phyloP scores from a whole-genome alignment of 139 green algal genomes.

The Chlamydomonas sp. region DNA sequence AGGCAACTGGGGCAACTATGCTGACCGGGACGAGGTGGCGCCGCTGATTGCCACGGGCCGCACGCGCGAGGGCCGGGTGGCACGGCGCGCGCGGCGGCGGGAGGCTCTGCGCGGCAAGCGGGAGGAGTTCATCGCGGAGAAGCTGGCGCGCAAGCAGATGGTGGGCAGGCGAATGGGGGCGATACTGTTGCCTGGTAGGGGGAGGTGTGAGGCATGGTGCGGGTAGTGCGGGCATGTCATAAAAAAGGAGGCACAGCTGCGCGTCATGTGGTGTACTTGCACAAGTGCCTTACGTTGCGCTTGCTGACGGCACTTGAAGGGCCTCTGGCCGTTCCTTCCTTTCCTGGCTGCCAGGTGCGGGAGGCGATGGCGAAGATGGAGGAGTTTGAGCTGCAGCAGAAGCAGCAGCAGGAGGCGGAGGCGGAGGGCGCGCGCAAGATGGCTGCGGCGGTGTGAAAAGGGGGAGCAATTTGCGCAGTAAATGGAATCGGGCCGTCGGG shows the following conservation, averaged over 20 bases:
- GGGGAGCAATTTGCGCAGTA: neutral
- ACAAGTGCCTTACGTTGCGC: no score
- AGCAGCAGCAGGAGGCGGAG: neutral
- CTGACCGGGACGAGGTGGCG: conserved; percentile 24
- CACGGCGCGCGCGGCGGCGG: conserved; percentile 39
- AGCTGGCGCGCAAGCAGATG: conserved; percentile 35
- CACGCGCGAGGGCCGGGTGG: conserved; percentile 47
- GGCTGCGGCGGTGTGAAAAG: neutral
- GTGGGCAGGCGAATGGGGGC: neutral
- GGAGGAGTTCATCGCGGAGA: conserved; percentile 24
- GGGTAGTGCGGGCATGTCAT: neutral
- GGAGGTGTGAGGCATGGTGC: neutral
- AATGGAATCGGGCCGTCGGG: no score
- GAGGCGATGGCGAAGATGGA: conserved; percentile 12
- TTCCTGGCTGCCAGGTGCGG: neutral
- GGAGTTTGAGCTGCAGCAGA: neutral
- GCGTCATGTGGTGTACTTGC: no score
- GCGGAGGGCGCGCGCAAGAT: neutral
- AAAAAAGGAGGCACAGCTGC: no score
- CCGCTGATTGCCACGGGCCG: conserved; percentile 12
- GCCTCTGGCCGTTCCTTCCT: neutral
- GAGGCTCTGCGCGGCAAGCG: conserved; percentile 39
- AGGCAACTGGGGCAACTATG: conserved; percentile 52
- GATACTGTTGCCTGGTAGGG: no score
- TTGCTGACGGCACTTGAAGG: no score